Conservation (phyloP, 495 filamentous ascomycete genomes). For the Penicillium odoratum region DNA sequence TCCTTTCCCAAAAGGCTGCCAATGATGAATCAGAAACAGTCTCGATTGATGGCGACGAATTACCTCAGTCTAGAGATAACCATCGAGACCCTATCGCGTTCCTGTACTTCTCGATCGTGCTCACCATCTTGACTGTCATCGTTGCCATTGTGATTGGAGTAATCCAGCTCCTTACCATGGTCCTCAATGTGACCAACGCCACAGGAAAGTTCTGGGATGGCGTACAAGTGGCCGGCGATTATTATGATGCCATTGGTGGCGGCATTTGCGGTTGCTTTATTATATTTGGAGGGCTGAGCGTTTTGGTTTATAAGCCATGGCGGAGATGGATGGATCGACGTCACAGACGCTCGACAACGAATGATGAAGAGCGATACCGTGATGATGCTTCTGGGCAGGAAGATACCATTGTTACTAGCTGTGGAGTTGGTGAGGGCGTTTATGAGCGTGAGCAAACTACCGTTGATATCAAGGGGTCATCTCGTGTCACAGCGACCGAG, state of each 20-base stretch:
- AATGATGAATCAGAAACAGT: conserved; percentile 13
- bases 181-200: conserved; percentile 71
- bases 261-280: conserved; percentile 82
- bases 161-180: conserved; percentile 78
- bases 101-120: conserved; percentile 89
- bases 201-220: conserved; percentile 84
- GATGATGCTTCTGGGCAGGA: conserved; percentile 15
- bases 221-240: conserved; percentile 69
- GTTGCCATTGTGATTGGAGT: conserved; percentile 84
- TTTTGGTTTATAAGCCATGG: conserved; percentile 77
- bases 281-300: conserved; percentile 68
- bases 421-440: not conserved
- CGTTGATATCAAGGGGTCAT: conserved; percentile 17
- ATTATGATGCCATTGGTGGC: conserved; percentile 86
- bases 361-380: conserved; percentile 24
- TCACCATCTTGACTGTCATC: conserved; percentile 83
- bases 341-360: conserved; percentile 31
- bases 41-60: conserved; percentile 22
- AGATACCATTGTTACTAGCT: not conserved
- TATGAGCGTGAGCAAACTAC: conserved; percentile 6
- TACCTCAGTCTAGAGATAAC: conserved; percentile 32
- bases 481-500: conserved; percentile 19
- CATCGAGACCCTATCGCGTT: conserved; percentile 77
- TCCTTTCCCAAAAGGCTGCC: conserved; percentile 38
- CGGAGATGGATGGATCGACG: conserved; percentile 56